Conservation (phyloP, 345 rosid genomes). For the Aquilaria malaccensis region DNA sequence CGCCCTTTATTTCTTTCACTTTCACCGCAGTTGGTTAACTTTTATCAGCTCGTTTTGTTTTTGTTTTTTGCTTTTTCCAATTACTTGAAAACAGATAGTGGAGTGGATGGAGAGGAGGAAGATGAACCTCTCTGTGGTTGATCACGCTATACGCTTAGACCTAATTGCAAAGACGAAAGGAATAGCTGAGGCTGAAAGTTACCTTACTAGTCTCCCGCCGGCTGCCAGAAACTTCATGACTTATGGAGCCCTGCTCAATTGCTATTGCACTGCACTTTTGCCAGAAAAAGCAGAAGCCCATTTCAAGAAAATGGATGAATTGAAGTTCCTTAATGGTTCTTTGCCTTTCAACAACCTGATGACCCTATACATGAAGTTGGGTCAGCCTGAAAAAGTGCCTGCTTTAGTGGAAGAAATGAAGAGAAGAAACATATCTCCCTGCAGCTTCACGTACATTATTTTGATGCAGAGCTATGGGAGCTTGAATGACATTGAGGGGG, state of each 20-base stretch:
- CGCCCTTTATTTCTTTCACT: too few species aligned
- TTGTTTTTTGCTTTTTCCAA: not conserved
- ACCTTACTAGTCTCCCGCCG: constrained; percentile 34
- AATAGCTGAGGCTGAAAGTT: constrained; percentile 49
- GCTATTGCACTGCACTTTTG: constrained; percentile 44
- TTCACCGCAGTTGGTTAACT: not conserved
- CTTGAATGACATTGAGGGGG: constrained; percentile 46
- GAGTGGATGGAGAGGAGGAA: constrained; percentile 81
- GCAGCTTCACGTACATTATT: constrained; percentile 25
- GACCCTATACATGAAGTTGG: constrained; percentile 41
- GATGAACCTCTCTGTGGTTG: constrained; percentile 27
- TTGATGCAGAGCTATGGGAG: constrained; percentile 58
- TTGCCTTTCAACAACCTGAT: constrained; percentile 55
- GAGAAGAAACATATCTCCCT: constrained; percentile 27
- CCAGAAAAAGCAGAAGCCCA: constrained; percentile 47
- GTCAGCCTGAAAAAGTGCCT: constrained; percentile 52
- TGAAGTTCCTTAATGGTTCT: constrained; percentile 25
- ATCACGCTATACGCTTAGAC: constrained; percentile 49
- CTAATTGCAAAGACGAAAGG: constrained; percentile 58
- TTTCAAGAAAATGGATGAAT: constrained; percentile 46
- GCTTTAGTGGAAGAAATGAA: constrained; percentile 44
- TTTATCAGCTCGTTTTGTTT: too few species aligned
- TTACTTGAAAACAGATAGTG: constrained; percentile 35
- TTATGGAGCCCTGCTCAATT: constrained; percentile 56
- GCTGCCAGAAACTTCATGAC: constrained; percentile 25